These are phyloP conservation scores for Umbilicaria muhlenbergii DNA, from an alignment of 495 filamentous ascomycete species.

Conservation along the genomic window DNA sequence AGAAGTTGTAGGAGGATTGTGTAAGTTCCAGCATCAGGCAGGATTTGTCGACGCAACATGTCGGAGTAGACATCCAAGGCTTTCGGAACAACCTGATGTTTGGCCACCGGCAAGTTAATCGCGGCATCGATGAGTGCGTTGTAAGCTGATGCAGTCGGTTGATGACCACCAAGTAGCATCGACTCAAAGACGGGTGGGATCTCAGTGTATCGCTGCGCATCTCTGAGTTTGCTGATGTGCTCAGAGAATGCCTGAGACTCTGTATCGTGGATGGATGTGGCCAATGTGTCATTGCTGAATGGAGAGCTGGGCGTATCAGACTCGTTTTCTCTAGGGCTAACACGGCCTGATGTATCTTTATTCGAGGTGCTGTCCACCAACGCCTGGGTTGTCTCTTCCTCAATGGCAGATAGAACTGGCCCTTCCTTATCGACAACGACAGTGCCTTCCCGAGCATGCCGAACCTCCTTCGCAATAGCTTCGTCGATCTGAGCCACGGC, in stretches of 20 bases:
- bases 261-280: constrained; percentile 27
- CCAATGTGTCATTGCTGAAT: constrained; percentile 5
- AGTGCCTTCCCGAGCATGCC: no score
- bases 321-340: background rate
- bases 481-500: constrained; percentile 44
- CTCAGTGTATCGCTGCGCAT: constrained; percentile 54
- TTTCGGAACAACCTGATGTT: constrained; percentile 69
- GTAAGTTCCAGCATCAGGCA: constrained; percentile 73
- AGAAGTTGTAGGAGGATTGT: constrained; percentile 70
- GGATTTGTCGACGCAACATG: constrained; percentile 76
- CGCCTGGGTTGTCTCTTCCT: no score
- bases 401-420: no score
- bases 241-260: constrained; percentile 56
- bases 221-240: constrained; percentile 55
- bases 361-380: no score
- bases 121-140: constrained; percentile 78
- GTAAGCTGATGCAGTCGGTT: constrained; percentile 70
- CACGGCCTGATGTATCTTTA: background rate
- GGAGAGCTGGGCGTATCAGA: background rate
- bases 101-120: constrained; percentile 53
- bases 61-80: constrained; percentile 90
- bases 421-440: no score
- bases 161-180: constrained; percentile 61
- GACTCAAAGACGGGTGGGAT: constrained; percentile 81
- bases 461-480: constrained; percentile 46